Conservation (phyloP, 306 rosid genomes). For the Quercus cerris region DNA sequence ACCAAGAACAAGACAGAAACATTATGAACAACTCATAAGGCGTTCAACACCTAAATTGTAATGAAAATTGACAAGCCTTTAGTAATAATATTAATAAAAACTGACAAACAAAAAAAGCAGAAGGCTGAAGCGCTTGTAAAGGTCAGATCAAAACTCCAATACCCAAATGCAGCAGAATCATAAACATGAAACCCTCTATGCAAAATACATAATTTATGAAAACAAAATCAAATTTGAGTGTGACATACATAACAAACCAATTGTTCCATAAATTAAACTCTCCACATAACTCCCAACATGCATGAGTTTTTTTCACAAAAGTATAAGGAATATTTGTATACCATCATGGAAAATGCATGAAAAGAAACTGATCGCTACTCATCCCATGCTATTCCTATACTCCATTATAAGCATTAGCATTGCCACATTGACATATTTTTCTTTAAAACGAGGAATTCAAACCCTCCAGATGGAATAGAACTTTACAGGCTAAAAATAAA, state of each 20-base stretch:
- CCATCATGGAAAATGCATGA: not conserved
- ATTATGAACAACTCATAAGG: not conserved
- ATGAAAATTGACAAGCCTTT: not conserved
- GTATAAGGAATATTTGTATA: not conserved
- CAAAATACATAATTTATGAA: not conserved
- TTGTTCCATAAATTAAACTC: not conserved
- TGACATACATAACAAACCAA: not conserved
- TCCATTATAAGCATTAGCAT: not conserved
- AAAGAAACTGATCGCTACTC: not conserved
- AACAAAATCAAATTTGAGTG: not conserved
- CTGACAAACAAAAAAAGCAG: not conserved
- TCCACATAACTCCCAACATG: not conserved
- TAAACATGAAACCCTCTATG: not conserved
- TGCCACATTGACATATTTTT: not conserved
- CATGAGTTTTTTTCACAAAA: not conserved
- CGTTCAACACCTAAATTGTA: not conserved
- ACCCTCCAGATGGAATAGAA: not conserved
- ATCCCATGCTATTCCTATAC: not conserved
- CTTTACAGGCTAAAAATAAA: not conserved
- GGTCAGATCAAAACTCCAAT: not conserved
- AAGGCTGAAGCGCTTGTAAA: not conserved
- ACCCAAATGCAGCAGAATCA: not conserved
- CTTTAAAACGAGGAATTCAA: not conserved
- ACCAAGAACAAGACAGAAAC: not conserved
- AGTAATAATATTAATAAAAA: not conserved